A percentile compares a stretch with the other conserved stretches of the same genome.
phyloP scores from a whole-genome alignment of 2,329 filamentous ascomycete species.

The Pestalotiopsis sp. region DNA sequence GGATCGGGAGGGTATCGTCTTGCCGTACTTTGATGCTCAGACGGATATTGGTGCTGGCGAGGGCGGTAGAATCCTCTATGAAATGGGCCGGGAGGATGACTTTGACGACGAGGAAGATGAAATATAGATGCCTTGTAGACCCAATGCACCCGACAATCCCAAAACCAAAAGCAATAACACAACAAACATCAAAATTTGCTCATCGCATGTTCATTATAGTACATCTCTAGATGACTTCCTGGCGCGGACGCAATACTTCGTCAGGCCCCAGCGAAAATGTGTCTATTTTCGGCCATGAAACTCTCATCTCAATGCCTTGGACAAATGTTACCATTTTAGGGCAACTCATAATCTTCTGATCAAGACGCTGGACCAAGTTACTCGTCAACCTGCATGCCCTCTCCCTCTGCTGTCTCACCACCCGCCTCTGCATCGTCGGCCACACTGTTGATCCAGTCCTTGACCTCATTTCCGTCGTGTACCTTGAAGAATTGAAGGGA shows the following conservation, averaged over 20 bases:
- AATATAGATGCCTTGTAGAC: slow-evolving; percentile 24
- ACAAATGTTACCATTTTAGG: not conserved
- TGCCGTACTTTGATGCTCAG: slow-evolving; percentile 98
- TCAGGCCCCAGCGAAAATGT: slow-evolving; percentile 9
- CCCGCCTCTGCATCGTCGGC: slow-evolving; percentile 56
- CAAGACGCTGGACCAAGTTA: slow-evolving; percentile 18
- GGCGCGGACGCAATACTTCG: slow-evolving; percentile 17
- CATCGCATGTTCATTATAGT: slow-evolving; percentile 13
- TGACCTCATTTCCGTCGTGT: slow-evolving; percentile 86
- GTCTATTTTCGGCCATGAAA: slow-evolving; percentile 15
- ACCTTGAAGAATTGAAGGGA: slow-evolving; percentile 81
- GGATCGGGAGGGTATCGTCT: slow-evolving; percentile 84
- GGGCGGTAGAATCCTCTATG: slow-evolving; percentile 91
- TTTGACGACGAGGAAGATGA: slow-evolving; percentile 81
- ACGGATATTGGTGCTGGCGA: slow-evolving; percentile 77
- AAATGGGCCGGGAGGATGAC: slow-evolving; percentile 95
- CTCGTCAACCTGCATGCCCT: slow-evolving; percentile 46
- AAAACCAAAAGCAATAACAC: not conserved
- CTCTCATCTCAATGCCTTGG: not conserved
- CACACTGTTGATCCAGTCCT: slow-evolving; percentile 80
- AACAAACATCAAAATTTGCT: not conserved
- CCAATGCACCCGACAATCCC: too few species aligned
- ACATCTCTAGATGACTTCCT: slow-evolving; percentile 15
- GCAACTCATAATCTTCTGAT: slow-evolving; percentile 30
- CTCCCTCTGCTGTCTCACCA: slow-evolving; percentile 39